A percentile compares a stretch with the other conserved stretches of the same genome.
Conservation (phyloP, 2,329 filamentous ascomycete genomes). For the Colletotrichum graminicola region DNA sequence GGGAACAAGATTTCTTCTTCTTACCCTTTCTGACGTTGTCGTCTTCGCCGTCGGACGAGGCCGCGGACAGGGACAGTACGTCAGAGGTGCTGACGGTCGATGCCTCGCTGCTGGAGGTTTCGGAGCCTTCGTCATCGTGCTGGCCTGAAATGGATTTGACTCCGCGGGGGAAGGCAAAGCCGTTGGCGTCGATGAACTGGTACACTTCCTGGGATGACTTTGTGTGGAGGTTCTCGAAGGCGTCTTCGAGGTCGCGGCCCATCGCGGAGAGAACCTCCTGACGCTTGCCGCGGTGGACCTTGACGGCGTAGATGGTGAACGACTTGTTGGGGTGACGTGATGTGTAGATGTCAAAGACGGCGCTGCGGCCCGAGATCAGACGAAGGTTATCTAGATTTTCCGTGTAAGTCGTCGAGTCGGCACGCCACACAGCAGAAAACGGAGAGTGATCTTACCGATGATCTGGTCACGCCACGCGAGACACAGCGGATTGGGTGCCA, state of each 20-base stretch:
- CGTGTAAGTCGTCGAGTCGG: constrained; percentile 7
- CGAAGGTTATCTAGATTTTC: constrained; percentile 26
- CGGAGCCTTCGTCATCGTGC: constrained; percentile 21
- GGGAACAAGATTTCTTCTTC: constrained; percentile 20
- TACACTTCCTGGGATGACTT: constrained; percentile 54
- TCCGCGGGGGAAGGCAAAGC: constrained; percentile 47
- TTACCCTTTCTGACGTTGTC: constrained; percentile 11
- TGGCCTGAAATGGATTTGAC: constrained; percentile 12
- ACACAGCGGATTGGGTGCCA: constrained; percentile 34
- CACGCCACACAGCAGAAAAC: neutral
- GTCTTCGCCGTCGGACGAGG: constrained; percentile 30
- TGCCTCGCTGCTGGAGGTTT: constrained; percentile 31
- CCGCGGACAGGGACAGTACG: constrained; percentile 25
- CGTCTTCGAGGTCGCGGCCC: constrained; percentile 48
- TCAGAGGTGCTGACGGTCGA: constrained; percentile 31
- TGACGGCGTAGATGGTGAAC: constrained; percentile 75
- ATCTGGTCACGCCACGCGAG: constrained; percentile 40
- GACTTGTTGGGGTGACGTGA: constrained; percentile 34
- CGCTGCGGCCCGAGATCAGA: constrained; percentile 35
- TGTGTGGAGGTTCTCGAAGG: constrained; percentile 53
- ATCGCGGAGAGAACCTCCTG: constrained; percentile 52
- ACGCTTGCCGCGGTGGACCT: constrained; percentile 85
- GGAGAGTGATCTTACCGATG: constrained; percentile 8
- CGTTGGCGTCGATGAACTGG: constrained; percentile 49
- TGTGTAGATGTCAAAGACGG: constrained; percentile 33